Conservation (phyloP, 768 basidiomycete genomes). For the Russula lepida region DNA sequence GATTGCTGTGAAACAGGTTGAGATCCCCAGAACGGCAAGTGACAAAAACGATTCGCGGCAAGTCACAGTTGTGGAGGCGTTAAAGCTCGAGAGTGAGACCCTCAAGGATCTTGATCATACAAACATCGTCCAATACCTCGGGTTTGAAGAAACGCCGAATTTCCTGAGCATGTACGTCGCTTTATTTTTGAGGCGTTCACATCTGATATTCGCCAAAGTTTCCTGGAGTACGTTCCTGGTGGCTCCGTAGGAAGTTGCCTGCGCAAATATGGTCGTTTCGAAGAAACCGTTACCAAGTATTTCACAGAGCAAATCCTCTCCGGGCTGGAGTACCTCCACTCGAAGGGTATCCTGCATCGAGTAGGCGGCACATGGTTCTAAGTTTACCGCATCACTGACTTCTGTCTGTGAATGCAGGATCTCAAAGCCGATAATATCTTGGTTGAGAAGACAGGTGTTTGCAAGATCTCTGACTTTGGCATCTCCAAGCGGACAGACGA, state of each 20-base stretch:
- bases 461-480: conserved; percentile 98
- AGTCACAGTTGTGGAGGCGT: conserved; percentile 75
- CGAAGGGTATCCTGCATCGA: conserved; percentile 85
- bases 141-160: conserved; percentile 81
- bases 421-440: conserved; percentile 98
- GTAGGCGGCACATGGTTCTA: conserved; percentile 34
- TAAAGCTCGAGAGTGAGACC: conserved; percentile 93
- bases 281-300: conserved; percentile 84
- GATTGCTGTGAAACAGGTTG: conserved; percentile 99
- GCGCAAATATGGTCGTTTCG: conserved; percentile 86
- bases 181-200: background rate
- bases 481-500: conserved; percentile 96
- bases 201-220: conserved; percentile 40
- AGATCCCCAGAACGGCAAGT: conserved; percentile 82
- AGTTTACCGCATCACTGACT: background rate
- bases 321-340: conserved; percentile 90
- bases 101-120: conserved; percentile 95
- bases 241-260: conserved; percentile 89
- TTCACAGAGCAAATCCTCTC: conserved; percentile 88
- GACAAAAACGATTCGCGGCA: conserved; percentile 88
- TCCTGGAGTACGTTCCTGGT: conserved; percentile 97
- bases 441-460: conserved; percentile 82
- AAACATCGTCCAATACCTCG: conserved; percentile 95
- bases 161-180: conserved; percentile 83
- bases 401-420: conserved; percentile 46